phyloP scores from a whole-genome alignment of 2,329 filamentous ascomycete genomes.

The Pseudopithomyces chartarum region DNA sequence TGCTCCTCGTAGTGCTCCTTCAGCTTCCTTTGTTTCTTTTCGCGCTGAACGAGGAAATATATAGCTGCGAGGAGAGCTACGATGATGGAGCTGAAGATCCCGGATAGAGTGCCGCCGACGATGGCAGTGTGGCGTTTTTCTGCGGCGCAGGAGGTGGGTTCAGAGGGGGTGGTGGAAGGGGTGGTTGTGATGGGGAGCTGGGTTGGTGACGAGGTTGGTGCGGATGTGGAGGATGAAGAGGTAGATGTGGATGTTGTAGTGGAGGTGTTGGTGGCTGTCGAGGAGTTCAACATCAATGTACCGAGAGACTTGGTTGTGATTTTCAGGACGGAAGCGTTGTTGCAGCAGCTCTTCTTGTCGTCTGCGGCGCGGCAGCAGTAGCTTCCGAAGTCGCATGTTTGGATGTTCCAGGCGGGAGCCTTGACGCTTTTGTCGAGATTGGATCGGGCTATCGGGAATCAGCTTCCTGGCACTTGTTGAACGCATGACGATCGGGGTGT shows the following conservation, averaged over 20 bases:
- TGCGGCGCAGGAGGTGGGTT: not conserved
- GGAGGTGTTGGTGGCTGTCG: conserved; percentile 9
- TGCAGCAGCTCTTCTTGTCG: conserved; percentile 36
- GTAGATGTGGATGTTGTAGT: conserved; percentile 6
- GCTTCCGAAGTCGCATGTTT: conserved; percentile 40
- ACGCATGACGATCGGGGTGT: not conserved
- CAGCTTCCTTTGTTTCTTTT: conserved; percentile 35
- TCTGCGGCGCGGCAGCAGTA: conserved; percentile 40
- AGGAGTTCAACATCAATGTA: conserved; percentile 24
- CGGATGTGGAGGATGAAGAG: not conserved
- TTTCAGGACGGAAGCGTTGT: conserved; percentile 28
- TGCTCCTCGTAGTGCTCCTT: conserved; percentile 30
- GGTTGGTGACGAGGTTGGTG: conserved; percentile 12
- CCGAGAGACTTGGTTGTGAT: conserved; percentile 29
- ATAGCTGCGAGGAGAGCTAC: conserved; percentile 19
- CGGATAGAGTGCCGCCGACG: conserved; percentile 32
- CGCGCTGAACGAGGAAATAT: conserved; percentile 33
- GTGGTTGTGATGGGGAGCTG: conserved; percentile 11
- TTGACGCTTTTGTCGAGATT: conserved; percentile 20
- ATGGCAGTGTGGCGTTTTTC: conserved; percentile 27
- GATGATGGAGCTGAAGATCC: conserved; percentile 27
- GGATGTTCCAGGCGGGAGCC: conserved; percentile 39
- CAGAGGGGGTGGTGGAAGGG: not conserved
- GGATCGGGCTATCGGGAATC: conserved; percentile 10
- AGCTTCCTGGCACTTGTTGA: not conserved